Percentiles rank a stretch among this genome's conserved stretches.
Evolutionary conservation across 2,329 filamentous ascomycete species (phyloP).

Genomic region (Aspergillus costaricaensis): DNA sequence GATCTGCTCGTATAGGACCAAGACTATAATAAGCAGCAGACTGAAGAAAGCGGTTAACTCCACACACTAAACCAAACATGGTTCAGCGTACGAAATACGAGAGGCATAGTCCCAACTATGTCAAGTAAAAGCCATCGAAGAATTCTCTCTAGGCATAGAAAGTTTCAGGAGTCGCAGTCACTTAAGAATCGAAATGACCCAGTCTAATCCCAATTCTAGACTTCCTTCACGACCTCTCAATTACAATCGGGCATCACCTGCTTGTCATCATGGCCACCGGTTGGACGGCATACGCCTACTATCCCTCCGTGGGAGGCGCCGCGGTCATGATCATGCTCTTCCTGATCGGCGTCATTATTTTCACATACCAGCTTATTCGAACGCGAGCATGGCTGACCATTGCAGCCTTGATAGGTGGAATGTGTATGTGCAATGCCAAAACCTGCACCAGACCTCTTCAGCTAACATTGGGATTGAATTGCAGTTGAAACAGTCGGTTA

Average conservation of each 20-base stretch:
- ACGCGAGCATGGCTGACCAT: slow-evolving; percentile 5
- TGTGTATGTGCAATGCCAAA: background rate
- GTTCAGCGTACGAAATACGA: slow-evolving; percentile 5
- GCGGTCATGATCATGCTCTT: slow-evolving; percentile 6
- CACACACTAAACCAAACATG: slow-evolving; percentile 1
- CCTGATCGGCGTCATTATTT: background rate
- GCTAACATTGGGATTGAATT: background rate
- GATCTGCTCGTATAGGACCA: no score
- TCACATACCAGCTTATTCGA: slow-evolving; percentile 6
- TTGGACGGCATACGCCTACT: slow-evolving; percentile 7
- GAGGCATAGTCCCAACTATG: background rate
- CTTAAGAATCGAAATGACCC: background rate
- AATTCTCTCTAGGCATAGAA: background rate
- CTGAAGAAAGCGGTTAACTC: background rate
- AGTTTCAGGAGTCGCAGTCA: background rate
- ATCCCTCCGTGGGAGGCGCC: slow-evolving; percentile 5
- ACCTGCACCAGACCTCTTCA: no score
- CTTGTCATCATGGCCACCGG: slow-evolving; percentile 1
- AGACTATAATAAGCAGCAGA: no score
- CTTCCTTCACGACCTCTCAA: background rate
- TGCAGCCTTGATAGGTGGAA: background rate
- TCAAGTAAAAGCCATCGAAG: background rate
- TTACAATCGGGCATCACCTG: no score
- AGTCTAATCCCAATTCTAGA: background rate
- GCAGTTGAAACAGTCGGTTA: slow-evolving; percentile 15